Evolutionary conservation across 345 rosid genomes (phyloP).

Genomic region (Populus deltoides): DNA sequence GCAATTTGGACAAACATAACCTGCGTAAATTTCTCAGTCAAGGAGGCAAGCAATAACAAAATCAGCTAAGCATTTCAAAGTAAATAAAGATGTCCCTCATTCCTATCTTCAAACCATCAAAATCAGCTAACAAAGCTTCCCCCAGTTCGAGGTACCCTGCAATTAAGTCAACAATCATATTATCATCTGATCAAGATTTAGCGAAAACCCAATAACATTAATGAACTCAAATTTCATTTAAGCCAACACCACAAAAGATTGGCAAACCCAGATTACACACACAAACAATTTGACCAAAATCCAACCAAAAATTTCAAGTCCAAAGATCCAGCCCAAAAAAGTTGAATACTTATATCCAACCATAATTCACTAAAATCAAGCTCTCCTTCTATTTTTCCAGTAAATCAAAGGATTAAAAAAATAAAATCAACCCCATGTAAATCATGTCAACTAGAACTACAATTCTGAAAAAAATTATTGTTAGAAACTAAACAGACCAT

Average conservation of each 20-base stretch:
- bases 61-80: constrained; percentile 31
- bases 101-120: constrained; percentile 14
- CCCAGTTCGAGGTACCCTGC: neutral
- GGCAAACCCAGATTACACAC: neutral
- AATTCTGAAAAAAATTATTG: neutral
- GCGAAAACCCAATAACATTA: constrained; percentile 16
- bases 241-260: neutral
- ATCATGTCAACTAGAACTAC: neutral
- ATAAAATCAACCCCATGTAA: neutral
- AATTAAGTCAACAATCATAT: neutral
- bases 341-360: neutral
- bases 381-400: neutral
- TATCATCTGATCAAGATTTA: neutral
- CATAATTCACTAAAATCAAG: neutral
- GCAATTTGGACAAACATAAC: constrained; percentile 19
- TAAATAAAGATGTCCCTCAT: constrained; percentile 35
- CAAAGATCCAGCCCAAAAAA: neutral
- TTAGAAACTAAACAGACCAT: neutral
- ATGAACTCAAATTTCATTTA: neutral
- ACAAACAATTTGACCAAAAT: neutral
- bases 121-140: neutral
- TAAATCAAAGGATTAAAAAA: neutral
- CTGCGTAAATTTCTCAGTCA: constrained; percentile 18
- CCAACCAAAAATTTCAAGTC: neutral
- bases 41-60: constrained; percentile 18